Conservation (phyloP, 78 protist species). For the Dictyostelium citrinum region DNA sequence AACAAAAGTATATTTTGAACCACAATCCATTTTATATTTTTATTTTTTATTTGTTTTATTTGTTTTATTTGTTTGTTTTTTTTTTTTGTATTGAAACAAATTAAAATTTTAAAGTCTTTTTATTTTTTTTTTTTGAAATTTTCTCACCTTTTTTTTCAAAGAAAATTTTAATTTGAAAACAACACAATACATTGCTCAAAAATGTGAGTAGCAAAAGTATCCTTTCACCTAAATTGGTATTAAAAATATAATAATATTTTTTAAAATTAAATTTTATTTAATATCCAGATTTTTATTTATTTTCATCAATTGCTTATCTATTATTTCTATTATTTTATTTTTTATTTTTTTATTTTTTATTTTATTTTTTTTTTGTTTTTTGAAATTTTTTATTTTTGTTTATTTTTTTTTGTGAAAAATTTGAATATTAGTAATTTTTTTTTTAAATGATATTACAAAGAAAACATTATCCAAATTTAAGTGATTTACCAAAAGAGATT, state of each 20-base stretch:
- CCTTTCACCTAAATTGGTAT: no score
- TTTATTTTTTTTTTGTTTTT: no score
- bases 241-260: no score
- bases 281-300: not conserved
- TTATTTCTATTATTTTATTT: no score
- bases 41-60: not conserved
- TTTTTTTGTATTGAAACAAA: no score
- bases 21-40: slow-evolving; percentile 4
- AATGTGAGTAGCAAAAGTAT: not conserved
- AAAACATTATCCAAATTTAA: not conserved
- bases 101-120: no score
- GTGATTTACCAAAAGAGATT: not conserved
- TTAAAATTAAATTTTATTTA: not conserved
- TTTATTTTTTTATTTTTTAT: no score
- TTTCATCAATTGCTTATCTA: no score
- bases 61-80: not conserved
- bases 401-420: no score
- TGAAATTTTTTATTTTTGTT: no score
- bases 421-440: no score
- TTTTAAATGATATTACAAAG: not conserved
- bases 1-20: not conserved
- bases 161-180: not conserved
- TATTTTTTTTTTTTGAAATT: not conserved
- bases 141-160: not conserved
- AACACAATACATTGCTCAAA: not conserved